Percentiles rank a stretch among this genome's conserved stretches.
phyloP scores from a whole-genome alignment of 768 basidiomycete genomes.

The Lactifluus piperatus region DNA sequence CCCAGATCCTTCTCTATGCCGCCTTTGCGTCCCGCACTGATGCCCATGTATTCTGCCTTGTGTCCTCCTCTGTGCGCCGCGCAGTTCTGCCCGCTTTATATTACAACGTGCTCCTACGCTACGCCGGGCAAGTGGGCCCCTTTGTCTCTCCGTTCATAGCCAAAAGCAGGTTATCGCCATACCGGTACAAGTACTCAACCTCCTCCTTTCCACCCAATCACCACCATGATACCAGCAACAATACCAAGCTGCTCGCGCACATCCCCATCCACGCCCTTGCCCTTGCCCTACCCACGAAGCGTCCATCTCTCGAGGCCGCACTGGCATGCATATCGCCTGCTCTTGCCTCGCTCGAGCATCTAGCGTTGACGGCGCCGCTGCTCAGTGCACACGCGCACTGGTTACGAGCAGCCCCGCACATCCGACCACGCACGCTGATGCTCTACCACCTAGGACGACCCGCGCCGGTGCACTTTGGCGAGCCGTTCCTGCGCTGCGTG shows the following conservation, averaged over 20 bases:
- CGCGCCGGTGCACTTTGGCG: conserved; percentile 15
- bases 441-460: conserved; percentile 20
- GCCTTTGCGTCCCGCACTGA: conserved; percentile 17
- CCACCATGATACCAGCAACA: background rate
- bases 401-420: conserved; percentile 7
- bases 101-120: conserved; percentile 18
- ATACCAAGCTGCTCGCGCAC: background rate
- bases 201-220: background rate
- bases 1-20: conserved; percentile 13
- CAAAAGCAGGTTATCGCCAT: background rate
- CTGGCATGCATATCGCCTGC: conserved; percentile 14
- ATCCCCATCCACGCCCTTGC: conserved; percentile 17
- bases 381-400: conserved; percentile 20
- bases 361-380: conserved; percentile 19
- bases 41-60: conserved; percentile 17
- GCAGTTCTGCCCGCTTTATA: conserved; percentile 18
- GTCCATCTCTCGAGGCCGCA: conserved; percentile 17
- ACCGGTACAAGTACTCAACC: background rate
- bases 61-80: conserved; percentile 20
- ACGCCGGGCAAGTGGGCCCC: conserved; percentile 15
- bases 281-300: conserved; percentile 16
- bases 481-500: conserved; percentile 11
- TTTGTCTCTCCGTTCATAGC: conserved; percentile 18
- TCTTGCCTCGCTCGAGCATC: conserved; percentile 7
- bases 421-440: conserved; percentile 18